phyloP scores from a whole-genome alignment of 1,284 basidiomycete genomes.

The Sporisorium scitamineum region DNA sequence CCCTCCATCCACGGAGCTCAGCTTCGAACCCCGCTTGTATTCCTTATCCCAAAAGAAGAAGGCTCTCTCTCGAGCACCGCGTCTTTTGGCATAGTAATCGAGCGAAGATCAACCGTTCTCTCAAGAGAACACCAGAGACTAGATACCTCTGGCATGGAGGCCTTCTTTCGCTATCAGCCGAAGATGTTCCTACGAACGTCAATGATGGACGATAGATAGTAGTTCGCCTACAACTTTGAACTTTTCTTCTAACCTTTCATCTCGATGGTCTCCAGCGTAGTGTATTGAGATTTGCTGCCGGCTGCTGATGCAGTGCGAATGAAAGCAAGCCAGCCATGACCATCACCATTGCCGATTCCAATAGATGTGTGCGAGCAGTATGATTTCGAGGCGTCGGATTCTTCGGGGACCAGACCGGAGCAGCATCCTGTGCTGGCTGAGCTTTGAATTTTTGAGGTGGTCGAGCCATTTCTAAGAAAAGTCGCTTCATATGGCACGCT shows the following conservation, averaged over 20 bases:
- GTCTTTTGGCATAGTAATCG: constrained; percentile 54
- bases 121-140: constrained; percentile 35
- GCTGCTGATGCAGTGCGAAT: too few species aligned
- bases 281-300: not conserved
- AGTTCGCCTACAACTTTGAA: constrained; percentile 39
- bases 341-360: not conserved
- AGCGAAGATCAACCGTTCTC: constrained; percentile 54
- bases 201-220: constrained; percentile 60
- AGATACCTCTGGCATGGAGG: constrained; percentile 53
- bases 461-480: constrained; percentile 20
- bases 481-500: constrained; percentile 7
- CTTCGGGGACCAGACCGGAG: constrained; percentile 1
- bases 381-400: not conserved
- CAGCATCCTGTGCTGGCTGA: not conserved
- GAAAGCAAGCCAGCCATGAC: not conserved
- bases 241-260: not conserved
- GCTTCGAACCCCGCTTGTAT: constrained; percentile 39
- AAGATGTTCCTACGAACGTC: constrained; percentile 36
- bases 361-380: not conserved
- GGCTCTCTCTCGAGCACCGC: constrained; percentile 29
- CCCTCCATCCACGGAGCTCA: not conserved
- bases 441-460: not conserved
- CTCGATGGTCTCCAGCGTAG: not conserved
- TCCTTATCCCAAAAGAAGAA: constrained; percentile 59
- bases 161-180: constrained; percentile 59